A percentile compares a stretch with the other conserved stretches of the same genome.
Conservation (phyloP, 1,284 basidiomycete species). For the Naganishia liquefaciens region DNA sequence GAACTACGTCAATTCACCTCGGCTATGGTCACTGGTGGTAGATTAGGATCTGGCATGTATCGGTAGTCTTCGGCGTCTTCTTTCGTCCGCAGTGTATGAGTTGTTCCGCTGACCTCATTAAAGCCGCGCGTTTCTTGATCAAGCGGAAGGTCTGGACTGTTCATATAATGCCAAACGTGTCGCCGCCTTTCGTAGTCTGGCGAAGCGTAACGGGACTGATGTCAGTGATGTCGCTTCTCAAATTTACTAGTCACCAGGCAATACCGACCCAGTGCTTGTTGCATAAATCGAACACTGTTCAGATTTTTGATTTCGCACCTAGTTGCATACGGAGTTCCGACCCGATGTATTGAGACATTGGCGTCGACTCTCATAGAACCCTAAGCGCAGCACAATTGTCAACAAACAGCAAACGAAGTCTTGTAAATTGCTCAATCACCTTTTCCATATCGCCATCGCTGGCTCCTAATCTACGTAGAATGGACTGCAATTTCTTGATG, state of each 20-base stretch:
- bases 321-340: slow-evolving; percentile 69
- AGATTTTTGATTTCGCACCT: slow-evolving; percentile 98
- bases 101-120: slow-evolving; percentile 77
- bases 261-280: slow-evolving; percentile 76
- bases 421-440: slow-evolving; percentile 55
- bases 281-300: slow-evolving; percentile 85
- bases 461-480: slow-evolving; percentile 79
- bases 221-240: not conserved
- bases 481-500: slow-evolving; percentile 76
- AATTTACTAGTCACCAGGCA: not conserved
- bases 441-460: slow-evolving; percentile 98
- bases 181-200: slow-evolving; percentile 58
- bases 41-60: slow-evolving; percentile 97
- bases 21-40: slow-evolving; percentile 73
- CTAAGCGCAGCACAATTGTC: slow-evolving; percentile 54
- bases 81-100: slow-evolving; percentile 80
- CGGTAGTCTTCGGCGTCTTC: slow-evolving; percentile 94
- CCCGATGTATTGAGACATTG: slow-evolving; percentile 82
- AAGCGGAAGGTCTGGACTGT: slow-evolving; percentile 38
- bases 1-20: slow-evolving; percentile 39
- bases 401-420: not conserved
- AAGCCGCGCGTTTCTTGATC: slow-evolving; percentile 89
- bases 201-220: slow-evolving; percentile 40
- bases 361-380: slow-evolving; percentile 93
- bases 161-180: slow-evolving; percentile 47